A percentile compares a stretch with the other conserved stretches of the same genome.
Evolutionary conservation across 371 early-diverging fungal genomes (phyloP).

Genomic region (Mortierella sp.): DNA sequence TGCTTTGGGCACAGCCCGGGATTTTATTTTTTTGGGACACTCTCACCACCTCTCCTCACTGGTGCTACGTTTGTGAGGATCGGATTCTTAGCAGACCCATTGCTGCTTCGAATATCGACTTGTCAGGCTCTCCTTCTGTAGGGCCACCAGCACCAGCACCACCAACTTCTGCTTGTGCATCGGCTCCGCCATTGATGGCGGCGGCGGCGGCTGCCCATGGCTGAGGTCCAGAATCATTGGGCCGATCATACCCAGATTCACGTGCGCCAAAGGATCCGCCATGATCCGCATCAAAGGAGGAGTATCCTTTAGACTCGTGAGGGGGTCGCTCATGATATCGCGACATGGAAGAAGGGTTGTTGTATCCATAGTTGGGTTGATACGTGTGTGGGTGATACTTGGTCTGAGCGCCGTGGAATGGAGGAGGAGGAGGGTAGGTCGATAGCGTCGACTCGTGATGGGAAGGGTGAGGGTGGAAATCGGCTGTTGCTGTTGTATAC

Average conservation of each 20-base stretch:
- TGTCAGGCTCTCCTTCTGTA: conserved; percentile 22
- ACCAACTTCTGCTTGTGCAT: conserved; percentile 9
- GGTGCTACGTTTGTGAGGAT: no score
- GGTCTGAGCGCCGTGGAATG: neutral
- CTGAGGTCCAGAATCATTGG: conserved; percentile 4
- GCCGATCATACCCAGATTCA: conserved; percentile 7
- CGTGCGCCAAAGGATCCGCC: neutral
- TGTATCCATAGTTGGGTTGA: conserved; percentile 14
- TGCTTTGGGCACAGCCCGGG: conserved; percentile 7
- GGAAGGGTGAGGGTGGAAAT: conserved; percentile 5
- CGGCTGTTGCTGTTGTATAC: conserved; percentile 14
- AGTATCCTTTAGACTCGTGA: conserved; percentile 2
- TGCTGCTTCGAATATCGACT: conserved; percentile 41
- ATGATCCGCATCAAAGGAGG: neutral
- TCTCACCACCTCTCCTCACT: no score
- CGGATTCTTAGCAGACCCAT: conserved; percentile 34
- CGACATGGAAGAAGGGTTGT: conserved; percentile 2
- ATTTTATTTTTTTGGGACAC: no score
- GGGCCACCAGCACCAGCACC: no score
- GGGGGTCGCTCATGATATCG: conserved; percentile 13
- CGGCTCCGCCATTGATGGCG: no score
- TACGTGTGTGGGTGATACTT: neutral
- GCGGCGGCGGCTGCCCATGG: conserved; percentile 8
- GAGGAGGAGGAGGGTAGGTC: conserved; percentile 16
- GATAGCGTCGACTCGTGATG: conserved; percentile 14